Percentiles rank a stretch among this genome's conserved stretches.
These are phyloP conservation scores for Aegilops umbellulata DNA, from an alignment of 176 grass and related monocot genomes.

Conservation along the genomic window DNA sequence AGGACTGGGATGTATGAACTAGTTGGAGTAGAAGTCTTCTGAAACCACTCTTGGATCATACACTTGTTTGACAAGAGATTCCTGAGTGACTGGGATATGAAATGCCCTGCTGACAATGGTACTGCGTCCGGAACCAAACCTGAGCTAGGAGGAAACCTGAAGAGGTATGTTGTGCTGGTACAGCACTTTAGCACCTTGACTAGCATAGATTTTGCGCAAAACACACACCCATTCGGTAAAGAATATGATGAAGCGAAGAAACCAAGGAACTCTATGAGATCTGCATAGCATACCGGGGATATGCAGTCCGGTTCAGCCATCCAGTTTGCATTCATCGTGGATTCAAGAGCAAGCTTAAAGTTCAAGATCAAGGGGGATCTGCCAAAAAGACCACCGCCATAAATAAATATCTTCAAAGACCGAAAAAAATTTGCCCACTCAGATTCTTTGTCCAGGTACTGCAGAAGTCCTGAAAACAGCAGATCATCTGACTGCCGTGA, in stretches of 20 bases:
- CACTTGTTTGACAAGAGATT: constrained; percentile 1
- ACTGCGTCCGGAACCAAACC: not conserved
- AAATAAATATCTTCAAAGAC: constrained; percentile 33
- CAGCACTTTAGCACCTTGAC: constrained; percentile 44
- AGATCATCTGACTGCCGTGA: constrained; percentile 14
- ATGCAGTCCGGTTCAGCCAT: constrained; percentile 31
- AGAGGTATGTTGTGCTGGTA: constrained; percentile 38
- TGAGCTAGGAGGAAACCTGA: not conserved
- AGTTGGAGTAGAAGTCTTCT: not conserved
- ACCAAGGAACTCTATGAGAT: constrained; percentile 54
- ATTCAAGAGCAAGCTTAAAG: constrained; percentile 47
- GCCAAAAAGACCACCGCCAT: not conserved
- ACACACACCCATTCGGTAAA: constrained; percentile 8
- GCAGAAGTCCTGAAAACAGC: constrained; percentile 16
- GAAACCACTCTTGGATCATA: constrained; percentile 29
- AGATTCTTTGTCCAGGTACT: not conserved
- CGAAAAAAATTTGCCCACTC: constrained; percentile 41
- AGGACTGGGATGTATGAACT: constrained; percentile 4
- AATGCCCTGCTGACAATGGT: not conserved
- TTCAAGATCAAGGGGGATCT: constrained; percentile 23
- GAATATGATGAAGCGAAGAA: constrained; percentile 45
- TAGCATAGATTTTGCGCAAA: constrained; percentile 52
- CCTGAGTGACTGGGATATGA: constrained; percentile 1
- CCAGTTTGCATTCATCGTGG: constrained; percentile 33
- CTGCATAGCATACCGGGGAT: constrained; percentile 42